Base-by-base conservation (phyloP, 2,329 filamentous ascomycete genomes). In the Aureobasidium namibiae region DNA sequence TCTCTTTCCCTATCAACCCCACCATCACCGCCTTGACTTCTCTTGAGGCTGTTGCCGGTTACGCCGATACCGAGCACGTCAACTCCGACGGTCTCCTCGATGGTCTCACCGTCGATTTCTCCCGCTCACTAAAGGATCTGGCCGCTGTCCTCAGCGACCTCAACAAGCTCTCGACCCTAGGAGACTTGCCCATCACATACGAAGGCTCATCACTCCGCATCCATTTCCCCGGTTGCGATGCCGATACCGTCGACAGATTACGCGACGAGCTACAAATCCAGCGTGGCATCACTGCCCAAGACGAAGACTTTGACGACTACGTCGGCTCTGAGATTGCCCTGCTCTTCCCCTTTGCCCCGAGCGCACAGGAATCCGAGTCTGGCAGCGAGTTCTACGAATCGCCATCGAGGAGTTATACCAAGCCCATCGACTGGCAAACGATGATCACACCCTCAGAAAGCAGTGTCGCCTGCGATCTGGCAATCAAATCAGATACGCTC, bases 141-240 rank as follows among this genome's bases (percentile, higher is more conserved):
- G 85, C 89, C 2, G 82, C 84, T 6, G 82, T 92, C 1, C 81
- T 94, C 67, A 87, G 87, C 53, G 94, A 99, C 67, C 78, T 99
- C 7, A 88, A 89, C 67, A 83, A 84, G 36, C 78, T 99, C 1
- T 83, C 90, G 0, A 75, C 79, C 0, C 73, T 97, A 1, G 94
- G 94, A 1, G 91, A 96, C 68, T 76, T 99, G 21, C 91, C 92
- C 0, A 83, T 97, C 34, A 80, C 83, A 0, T 80, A 96, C 56
- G 83, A 90, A 57, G 80, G 82, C 38, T 83, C 83, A 1, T 81
- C 83, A 0, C 75, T 96, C 4, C 85, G 91, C 34, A 85, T 97
- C 1, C 87, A 91, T 31, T 97, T 99, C 68, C 91, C 92, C 0
- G 94, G 94, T 3, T 92, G 94, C 62, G 92, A 97, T 67, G 85